Conservation (phyloP, 2,329 filamentous ascomycete species). For the Truncatella angustata region DNA sequence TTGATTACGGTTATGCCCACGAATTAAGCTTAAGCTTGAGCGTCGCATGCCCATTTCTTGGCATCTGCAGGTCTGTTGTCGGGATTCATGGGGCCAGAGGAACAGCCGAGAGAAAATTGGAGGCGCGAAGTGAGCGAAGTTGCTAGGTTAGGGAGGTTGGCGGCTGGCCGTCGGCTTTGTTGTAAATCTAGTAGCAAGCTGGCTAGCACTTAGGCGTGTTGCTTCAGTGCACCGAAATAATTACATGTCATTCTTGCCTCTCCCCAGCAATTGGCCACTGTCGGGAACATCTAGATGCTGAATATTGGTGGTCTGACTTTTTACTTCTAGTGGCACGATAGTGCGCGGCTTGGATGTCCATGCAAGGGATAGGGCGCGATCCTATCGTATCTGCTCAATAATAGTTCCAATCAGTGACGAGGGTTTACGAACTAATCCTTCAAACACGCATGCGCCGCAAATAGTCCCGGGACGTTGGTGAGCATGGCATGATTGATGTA, state of each 20-base stretch:
- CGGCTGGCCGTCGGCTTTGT: not conserved
- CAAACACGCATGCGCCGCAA: too few species aligned
- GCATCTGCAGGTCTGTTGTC: not conserved
- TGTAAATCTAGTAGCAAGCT: too few species aligned
- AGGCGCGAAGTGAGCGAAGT: not conserved
- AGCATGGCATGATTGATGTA: too few species aligned
- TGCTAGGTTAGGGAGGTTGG: not conserved
- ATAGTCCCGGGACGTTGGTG: too few species aligned
- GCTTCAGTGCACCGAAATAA: too few species aligned
- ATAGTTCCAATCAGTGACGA: too few species aligned
- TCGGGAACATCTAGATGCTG: too few species aligned
- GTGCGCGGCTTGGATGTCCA: not conserved
- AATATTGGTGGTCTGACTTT: not conserved
- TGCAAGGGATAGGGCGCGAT: not conserved
- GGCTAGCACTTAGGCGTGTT: too few species aligned
- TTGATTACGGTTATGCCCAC: slow-evolving; percentile 12
- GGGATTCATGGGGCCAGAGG: not conserved
- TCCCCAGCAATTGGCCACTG: too few species aligned
- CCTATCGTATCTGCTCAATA: too few species aligned
- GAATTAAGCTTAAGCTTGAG: slow-evolving; percentile 14
- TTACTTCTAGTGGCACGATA: not conserved
- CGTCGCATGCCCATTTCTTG: slow-evolving; percentile 1
- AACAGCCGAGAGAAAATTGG: not conserved
- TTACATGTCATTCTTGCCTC: too few species aligned
- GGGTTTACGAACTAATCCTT: too few species aligned